These are phyloP conservation scores for Peterozyma toletana DNA, from an alignment of 805 yeast species.

Conservation along the genomic window DNA sequence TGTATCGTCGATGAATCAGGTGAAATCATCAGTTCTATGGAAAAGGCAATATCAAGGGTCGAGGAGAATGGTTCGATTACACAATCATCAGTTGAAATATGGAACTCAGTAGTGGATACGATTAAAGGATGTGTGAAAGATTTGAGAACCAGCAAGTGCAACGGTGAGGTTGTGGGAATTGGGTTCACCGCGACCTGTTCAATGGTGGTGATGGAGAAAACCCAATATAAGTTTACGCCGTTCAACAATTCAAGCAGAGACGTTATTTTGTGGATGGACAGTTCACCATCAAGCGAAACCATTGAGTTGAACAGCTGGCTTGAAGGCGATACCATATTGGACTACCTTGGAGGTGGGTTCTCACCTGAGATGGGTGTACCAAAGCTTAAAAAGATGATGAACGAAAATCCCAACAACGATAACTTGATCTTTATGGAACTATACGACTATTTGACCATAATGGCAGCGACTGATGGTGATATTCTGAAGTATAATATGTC, in stretches of 20 bases:
- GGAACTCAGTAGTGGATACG: constrained; percentile 12
- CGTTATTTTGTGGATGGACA: constrained; percentile 57
- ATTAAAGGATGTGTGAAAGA: constrained; percentile 18
- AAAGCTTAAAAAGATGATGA: constrained; percentile 34
- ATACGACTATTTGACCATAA: constrained; percentile 34
- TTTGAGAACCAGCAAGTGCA: not conserved
- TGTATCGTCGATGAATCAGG: constrained; percentile 20
- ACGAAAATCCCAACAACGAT: constrained; percentile 14
- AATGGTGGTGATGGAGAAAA: constrained; percentile 32
- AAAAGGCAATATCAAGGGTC: constrained; percentile 17
- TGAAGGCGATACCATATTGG: constrained; percentile 13
- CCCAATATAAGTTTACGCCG: constrained; percentile 18
- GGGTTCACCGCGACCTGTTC: constrained; percentile 56
- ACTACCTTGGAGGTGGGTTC: constrained; percentile 33
- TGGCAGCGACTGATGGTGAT: constrained; percentile 15
- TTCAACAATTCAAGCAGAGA: constrained; percentile 22
- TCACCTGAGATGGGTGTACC: constrained; percentile 56
- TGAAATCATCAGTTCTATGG: constrained; percentile 7
- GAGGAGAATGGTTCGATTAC: constrained; percentile 21
- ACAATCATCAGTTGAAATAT: constrained; percentile 34
- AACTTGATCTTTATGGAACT: constrained; percentile 38
- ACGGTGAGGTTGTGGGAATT: constrained; percentile 16
- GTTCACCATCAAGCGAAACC: constrained; percentile 30
- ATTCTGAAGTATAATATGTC: constrained; percentile 8
- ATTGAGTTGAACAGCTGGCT: constrained; percentile 20